A percentile compares a stretch with the other conserved stretches of the same genome.
These are phyloP conservation scores for Warburgia ugandensis DNA, from an alignment of 164 flowering plant genomes.

Conservation along the genomic window DNA sequence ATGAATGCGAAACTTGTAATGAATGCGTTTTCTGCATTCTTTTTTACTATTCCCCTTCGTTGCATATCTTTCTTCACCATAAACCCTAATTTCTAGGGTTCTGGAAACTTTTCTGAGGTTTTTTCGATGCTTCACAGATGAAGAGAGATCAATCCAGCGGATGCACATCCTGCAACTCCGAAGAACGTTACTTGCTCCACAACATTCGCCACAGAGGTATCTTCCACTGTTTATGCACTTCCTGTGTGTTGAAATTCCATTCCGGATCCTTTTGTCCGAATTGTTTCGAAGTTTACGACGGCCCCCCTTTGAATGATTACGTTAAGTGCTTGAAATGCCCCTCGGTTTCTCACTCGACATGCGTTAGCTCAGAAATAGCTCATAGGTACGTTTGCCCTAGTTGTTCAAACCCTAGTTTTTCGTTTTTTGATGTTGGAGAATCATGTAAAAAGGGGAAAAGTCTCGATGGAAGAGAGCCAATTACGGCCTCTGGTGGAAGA, in stretches of 20 bases:
- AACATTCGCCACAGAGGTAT: conserved; percentile 23
- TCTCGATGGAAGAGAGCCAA: neutral
- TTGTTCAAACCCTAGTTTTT: conserved; percentile 36
- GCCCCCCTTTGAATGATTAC: conserved; percentile 17
- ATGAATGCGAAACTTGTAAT: too few species aligned
- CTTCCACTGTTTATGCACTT: conserved; percentile 47
- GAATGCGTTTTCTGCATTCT: too few species aligned
- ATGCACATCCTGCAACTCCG: conserved; percentile 26
- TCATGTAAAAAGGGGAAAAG: conserved; percentile 4
- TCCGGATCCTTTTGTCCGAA: conserved; percentile 50
- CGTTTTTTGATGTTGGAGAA: conserved; percentile 24
- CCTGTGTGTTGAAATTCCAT: conserved; percentile 25
- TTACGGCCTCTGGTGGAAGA: neutral
- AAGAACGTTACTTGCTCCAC: conserved; percentile 20
- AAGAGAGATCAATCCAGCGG: conserved; percentile 7
- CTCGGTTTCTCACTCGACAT: conserved; percentile 37
- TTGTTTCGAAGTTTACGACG: conserved; percentile 36
- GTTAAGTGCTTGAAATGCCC: conserved; percentile 45
- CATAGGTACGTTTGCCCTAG: conserved; percentile 25
- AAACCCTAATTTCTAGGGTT: too few species aligned
- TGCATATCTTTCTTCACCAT: too few species aligned
- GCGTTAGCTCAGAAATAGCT: conserved; percentile 17
- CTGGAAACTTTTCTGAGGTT: too few species aligned
- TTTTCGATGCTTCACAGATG: too few species aligned
- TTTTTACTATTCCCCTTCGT: too few species aligned